These are phyloP conservation scores for Rhododendron ovatum DNA, from an alignment of 148 eudicot species.

Conservation along the genomic window DNA sequence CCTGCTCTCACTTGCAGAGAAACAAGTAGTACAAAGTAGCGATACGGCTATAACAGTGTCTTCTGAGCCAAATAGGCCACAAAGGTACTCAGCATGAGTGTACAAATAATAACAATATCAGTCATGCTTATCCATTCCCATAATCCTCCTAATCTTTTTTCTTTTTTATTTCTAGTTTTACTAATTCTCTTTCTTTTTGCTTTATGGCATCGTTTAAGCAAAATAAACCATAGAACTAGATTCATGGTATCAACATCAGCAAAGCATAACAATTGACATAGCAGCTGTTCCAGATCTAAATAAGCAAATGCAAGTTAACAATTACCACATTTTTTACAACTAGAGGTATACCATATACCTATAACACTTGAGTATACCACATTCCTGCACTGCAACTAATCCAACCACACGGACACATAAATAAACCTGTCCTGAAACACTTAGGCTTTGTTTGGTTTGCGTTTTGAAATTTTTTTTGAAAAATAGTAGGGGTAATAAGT, in stretches of 20 bases:
- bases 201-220: not conserved
- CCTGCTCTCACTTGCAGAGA: not conserved
- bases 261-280: not conserved
- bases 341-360: not conserved
- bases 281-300: not conserved
- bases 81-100: not conserved
- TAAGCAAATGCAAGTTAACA: not conserved
- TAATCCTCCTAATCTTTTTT: not conserved
- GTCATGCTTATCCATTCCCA: not conserved
- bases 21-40: not conserved
- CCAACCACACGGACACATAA: not conserved
- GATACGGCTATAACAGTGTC: not conserved
- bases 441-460: too few relatives aligned
- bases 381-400: not conserved
- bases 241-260: not conserved
- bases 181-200: not conserved
- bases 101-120: not conserved
- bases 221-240: not conserved
- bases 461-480: too few relatives aligned
- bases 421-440: not conserved
- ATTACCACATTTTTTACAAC: too few relatives aligned
- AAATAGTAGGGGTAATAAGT: too few relatives aligned
- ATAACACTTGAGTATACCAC: not conserved
- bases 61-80: not conserved
- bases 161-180: not conserved